Evolutionary conservation across 257 asterid genomes (phyloP).

Genomic region (Solanum clarkiae): DNA sequence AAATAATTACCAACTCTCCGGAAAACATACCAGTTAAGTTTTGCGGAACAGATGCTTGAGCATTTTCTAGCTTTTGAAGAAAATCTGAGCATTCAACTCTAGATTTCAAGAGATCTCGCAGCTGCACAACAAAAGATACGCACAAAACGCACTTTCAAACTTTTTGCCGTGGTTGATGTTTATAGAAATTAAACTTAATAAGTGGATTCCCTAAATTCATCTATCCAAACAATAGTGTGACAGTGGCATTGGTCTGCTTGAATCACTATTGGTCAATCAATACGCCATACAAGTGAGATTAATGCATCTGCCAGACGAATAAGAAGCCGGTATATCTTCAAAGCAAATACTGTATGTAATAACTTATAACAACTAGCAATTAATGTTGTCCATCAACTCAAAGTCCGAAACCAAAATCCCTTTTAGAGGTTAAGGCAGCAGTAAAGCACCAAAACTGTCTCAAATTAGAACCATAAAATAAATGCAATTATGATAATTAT

Average conservation of each 20-base stretch:
- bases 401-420: background rate
- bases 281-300: background rate
- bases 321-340: background rate
- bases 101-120: constrained; percentile 72
- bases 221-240: background rate
- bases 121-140: constrained; percentile 31
- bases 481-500: background rate
- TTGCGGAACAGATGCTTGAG: constrained; percentile 62
- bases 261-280: background rate
- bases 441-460: background rate
- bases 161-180: background rate
- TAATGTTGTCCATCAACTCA: background rate
- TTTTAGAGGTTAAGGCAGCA: background rate
- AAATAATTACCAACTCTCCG: background rate
- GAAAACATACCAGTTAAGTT: constrained; percentile 46
- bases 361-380: background rate
- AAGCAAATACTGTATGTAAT: background rate
- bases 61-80: constrained; percentile 72
- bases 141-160: background rate
- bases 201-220: background rate
- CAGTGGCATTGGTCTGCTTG: background rate
- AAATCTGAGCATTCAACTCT: constrained; percentile 80
- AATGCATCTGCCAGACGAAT: background rate
- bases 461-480: background rate
- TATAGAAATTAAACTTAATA: background rate